Evolutionary conservation across 2,329 filamentous ascomycete genomes (phyloP), one percentile per base, ranked within the genome.

Genomic region (Penicillium sp.): DNA sequence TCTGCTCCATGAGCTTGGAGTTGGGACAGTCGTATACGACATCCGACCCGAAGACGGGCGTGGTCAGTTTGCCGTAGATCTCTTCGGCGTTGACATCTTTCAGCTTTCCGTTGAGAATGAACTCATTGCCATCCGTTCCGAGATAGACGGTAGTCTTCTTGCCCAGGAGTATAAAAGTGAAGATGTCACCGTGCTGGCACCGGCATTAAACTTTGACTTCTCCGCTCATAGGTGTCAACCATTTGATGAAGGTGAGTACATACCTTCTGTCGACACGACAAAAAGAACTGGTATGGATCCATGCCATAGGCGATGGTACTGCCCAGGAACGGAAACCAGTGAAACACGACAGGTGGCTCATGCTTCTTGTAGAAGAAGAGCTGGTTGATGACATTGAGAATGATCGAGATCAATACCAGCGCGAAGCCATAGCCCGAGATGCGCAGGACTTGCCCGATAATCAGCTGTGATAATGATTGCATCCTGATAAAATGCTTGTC

Each of bases 21-120:
- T 96, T 96, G 35, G 92, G 91, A 78, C 91, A 96, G 76, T 96
- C 92, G 73, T 96, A 96, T 43, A 96, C 90, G 28, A 96, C 91
- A 75, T 92, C 91, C 64, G 87, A 88, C 64, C 92, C 92, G 73
- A 96, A 96, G 5, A 88, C 85, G 6, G 86, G 86, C 1, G 84
- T 88, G 17, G 83, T 86, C 56, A 96, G 82, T 54, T 90, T 88
- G 59, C 86, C 87, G 78, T 96, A 96, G 66, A 96, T 89, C 71
- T 96, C 92, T 79, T 96, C 92, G 25, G 92, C 92, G 73, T 90
- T 92, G 69, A 96, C 89, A 72, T 96, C 92, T 79, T 90, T 91
- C 71, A 92, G 83, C 80, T 96, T 96, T 70, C 91, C 92, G 75
- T 96, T 96, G 67, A 96, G 84, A 67, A 96, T 93, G 75, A 96